These are phyloP conservation scores for Lactuca saligna DNA, from an alignment of 129 eudicot species.

Conservation along the genomic window DNA sequence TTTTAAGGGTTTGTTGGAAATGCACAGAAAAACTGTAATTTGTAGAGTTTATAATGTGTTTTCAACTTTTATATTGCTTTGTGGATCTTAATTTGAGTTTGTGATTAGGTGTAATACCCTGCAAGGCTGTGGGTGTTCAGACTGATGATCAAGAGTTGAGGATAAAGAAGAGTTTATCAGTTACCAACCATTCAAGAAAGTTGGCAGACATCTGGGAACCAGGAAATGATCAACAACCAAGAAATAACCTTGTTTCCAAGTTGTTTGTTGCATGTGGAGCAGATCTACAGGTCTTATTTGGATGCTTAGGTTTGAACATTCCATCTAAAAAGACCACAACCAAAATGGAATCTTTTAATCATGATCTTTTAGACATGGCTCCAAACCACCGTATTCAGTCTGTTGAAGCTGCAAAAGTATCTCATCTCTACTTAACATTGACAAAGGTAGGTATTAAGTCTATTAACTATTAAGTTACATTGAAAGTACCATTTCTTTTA, in stretches of 20 bases:
- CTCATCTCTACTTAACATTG: conserved; percentile 59
- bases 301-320: conserved; percentile 46
- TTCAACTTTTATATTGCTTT: not conserved
- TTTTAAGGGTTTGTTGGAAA: conserved; percentile 15
- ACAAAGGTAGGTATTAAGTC: conserved; percentile 56
- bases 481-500: not conserved
- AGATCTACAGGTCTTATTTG: conserved; percentile 66
- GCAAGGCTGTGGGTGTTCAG: conserved; percentile 66
- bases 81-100: conserved; percentile 1
- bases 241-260: conserved; percentile 54
- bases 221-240: conserved; percentile 35
- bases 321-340: conserved; percentile 27
- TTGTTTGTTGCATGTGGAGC: conserved; percentile 65
- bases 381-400: conserved; percentile 28
- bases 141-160: conserved; percentile 44
- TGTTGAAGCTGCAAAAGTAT: conserved; percentile 63
- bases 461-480: not conserved
- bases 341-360: conserved; percentile 5
- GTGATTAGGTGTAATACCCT: conserved; percentile 31
- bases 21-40: conserved; percentile 2
- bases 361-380: conserved; percentile 19
- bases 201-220: conserved; percentile 55
- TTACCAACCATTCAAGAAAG: conserved; percentile 37
- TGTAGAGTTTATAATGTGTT: not conserved
- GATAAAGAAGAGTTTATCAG: conserved; percentile 26